Base-by-base conservation (phyloP, 306 rosid species). In the Lupinus albus region DNA sequence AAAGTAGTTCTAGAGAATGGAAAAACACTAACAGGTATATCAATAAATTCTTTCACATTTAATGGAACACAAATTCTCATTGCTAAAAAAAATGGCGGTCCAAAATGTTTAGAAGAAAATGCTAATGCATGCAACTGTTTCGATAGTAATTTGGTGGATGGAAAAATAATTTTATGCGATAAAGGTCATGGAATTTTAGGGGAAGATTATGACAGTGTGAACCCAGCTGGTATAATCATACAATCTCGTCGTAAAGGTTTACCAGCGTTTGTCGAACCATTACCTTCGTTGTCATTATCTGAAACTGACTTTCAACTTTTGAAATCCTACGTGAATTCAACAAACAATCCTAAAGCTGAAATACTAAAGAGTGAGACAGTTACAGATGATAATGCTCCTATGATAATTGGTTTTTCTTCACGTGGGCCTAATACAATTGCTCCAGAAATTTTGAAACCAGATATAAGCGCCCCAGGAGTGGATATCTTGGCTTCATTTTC, bases 91-190 rank as follows among this genome's bases (percentile, higher is more conserved):
- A 39, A 14, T 15, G 18, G 33, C 3, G 41, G 14, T 53, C n/a
- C n/a, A n/a, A 0, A 6, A 0, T 45, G 57, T 44, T 1, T 0
- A 0, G 0, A 1, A n/a, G n/a, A n/a, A n/a, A n/a, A n/a, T n/a
- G n/a, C n/a, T n/a, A n/a, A n/a, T n/a, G n/a, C 36, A 0, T 56
- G 76, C 18, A 0, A 1, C 1, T 65, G 73, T 20, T 13, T 74
- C 4, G 61, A 65, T 1, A 8, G 5, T 6, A 9, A 59, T 35
- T 15, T 48, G 48, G 63, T 76, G 10, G 53, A 80, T 68, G 85
- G 81, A 25, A 80, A 80, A 63, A 75, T 82, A 33, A 76, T 82
- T 28, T 8, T 75, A 5, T 82, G 85, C n/a, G 42, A 38, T 9
- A n/a, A n/a, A n/a, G n/a, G n/a, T n/a, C n/a, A n/a, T n/a, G n/a